phyloP scores from a whole-genome alignment of 345 rosid genomes.

The Sisymbrium irio region DNA sequence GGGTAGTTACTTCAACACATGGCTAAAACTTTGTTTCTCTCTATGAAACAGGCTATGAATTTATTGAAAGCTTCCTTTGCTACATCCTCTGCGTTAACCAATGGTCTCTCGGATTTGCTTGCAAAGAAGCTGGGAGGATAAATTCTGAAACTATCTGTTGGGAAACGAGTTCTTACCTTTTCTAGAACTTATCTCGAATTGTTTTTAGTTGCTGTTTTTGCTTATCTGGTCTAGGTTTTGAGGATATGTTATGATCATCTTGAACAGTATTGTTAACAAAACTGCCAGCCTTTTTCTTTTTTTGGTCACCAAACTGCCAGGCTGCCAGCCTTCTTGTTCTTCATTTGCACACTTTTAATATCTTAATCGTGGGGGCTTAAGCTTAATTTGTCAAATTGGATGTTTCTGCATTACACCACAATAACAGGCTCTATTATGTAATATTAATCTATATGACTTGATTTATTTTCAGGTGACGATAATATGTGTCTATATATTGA shows the following conservation, averaged over 20 bases:
- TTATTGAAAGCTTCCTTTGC: not conserved
- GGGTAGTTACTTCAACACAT: not conserved
- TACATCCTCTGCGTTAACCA: not conserved
- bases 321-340: not conserved
- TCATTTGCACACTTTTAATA: not conserved
- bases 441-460: not conserved
- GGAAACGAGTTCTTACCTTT: not conserved
- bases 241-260: not conserved
- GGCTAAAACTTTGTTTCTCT: not conserved
- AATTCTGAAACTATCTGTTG: not conserved
- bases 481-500: too few species aligned
- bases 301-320: not conserved
- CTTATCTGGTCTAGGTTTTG: not conserved
- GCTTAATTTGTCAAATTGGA: not conserved
- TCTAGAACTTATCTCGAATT: not conserved
- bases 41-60: conserved; percentile 6
- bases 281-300: not conserved
- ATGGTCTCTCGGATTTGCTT: conserved; percentile 14
- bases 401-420: too few species aligned
- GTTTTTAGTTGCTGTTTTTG: not conserved
- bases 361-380: not conserved
- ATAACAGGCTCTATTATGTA: too few species aligned
- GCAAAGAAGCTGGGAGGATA: conserved; percentile 6
- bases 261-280: not conserved
- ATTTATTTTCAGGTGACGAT: too few species aligned